A percentile compares a stretch with the other conserved stretches of the same genome.
These are phyloP conservation scores for Selaginella moellendorffii DNA, from an alignment of 75 land plant species.

Conservation along the genomic window DNA sequence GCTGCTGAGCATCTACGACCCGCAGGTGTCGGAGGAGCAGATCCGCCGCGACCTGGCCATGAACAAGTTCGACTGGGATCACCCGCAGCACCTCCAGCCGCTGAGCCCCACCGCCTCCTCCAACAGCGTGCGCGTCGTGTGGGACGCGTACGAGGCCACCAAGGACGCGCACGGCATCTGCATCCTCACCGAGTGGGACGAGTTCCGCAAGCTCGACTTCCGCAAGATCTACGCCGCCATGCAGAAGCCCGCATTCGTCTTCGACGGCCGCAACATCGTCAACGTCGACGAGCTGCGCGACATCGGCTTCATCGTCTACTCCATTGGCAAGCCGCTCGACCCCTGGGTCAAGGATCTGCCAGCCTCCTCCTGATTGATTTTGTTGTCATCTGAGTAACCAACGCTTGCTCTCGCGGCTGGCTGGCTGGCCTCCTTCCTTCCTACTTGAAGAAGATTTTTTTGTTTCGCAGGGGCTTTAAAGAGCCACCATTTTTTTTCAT, in stretches of 20 bases:
- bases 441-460: too few species aligned
- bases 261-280: conserved; percentile 52
- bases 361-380: conserved; percentile 19
- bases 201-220: conserved; percentile 52
- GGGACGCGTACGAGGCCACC: conserved; percentile 80
- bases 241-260: conserved; percentile 72
- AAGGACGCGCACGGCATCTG: conserved; percentile 74
- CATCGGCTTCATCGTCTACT: conserved; percentile 68
- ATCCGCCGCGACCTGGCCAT: conserved; percentile 70
- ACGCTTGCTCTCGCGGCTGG: too few species aligned
- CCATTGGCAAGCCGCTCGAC: conserved; percentile 73
- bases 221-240: conserved; percentile 49
- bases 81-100: conserved; percentile 72
- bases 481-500: too few species aligned
- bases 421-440: too few species aligned
- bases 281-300: conserved; percentile 41
- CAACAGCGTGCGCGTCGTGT: conserved; percentile 50
- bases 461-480: too few species aligned
- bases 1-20: conserved; percentile 68
- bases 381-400: too few species aligned
- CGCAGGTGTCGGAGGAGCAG: conserved; percentile 83
- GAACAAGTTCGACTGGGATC: conserved; percentile 93
- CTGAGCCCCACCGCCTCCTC: conserved; percentile 51
- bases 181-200: conserved; percentile 86
- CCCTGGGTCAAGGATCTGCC: conserved; percentile 59